Evolutionary conservation across 306 rosid species (phyloP).

Genomic region (Quercus dentata): DNA sequence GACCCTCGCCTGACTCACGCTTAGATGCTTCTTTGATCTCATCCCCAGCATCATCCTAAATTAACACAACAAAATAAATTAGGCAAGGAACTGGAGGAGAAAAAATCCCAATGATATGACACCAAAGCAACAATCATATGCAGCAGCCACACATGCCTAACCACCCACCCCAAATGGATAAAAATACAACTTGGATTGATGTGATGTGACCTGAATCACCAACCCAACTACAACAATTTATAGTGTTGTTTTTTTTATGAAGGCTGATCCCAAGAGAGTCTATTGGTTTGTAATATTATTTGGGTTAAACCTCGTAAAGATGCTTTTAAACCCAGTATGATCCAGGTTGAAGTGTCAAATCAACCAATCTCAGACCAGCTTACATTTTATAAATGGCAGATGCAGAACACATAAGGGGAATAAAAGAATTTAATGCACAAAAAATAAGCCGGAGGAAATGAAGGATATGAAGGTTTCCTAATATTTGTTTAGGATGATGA

Average conservation of each 20-base stretch:
- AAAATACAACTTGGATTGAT: background rate
- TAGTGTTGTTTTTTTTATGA: background rate
- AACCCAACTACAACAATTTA: background rate
- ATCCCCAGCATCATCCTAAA: constrained; percentile 87
- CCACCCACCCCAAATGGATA: background rate
- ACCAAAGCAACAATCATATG: background rate
- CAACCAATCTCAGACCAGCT: background rate
- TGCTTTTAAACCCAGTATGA: background rate
- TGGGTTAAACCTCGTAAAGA: background rate
- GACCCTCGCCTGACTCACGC: constrained; percentile 61
- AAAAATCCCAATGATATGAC: background rate
- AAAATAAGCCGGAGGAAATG: background rate
- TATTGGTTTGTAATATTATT: background rate
- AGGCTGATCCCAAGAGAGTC: background rate
- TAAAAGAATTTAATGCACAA: background rate
- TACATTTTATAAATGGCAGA: background rate
- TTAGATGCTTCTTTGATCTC: constrained; percentile 93
- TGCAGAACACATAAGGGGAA: background rate
- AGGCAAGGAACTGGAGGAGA: background rate
- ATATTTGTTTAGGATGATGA: background rate
- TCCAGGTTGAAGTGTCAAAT: background rate
- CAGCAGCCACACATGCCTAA: background rate
- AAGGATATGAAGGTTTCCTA: background rate
- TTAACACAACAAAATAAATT: background rate
- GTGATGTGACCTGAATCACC: background rate